phyloP scores from a whole-genome alignment of 345 rosid species.

The Pistacia integerrima region DNA sequence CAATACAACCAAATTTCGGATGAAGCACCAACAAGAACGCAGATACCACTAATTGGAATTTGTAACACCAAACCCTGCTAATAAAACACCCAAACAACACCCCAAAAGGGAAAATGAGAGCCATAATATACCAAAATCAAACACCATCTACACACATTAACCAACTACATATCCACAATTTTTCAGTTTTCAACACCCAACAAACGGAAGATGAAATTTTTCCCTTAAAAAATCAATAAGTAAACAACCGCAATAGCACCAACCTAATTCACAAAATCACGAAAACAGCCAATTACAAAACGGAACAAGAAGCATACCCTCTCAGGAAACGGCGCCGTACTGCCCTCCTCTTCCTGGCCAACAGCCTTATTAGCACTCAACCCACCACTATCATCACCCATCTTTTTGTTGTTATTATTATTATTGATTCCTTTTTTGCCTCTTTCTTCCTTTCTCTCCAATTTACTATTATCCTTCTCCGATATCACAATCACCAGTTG shows the following conservation, averaged over 20 bases:
- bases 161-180: background rate
- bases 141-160: background rate
- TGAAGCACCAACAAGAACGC: background rate
- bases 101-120: background rate
- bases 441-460: conserved; percentile 30
- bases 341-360: conserved; percentile 89
- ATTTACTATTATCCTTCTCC: conserved; percentile 35
- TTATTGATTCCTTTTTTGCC: conserved; percentile 33
- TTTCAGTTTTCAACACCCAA: background rate
- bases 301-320: conserved; percentile 43
- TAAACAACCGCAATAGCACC: background rate
- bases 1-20: background rate
- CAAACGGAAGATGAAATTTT: background rate
- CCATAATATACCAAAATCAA: background rate
- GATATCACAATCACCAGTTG: conserved; percentile 37
- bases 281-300: background rate
- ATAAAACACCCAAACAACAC: background rate
- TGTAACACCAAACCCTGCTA: background rate
- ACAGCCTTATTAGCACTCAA: conserved; percentile 73
- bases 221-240: background rate
- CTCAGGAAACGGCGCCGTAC: conserved; percentile 87
- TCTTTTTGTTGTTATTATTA: conserved; percentile 33
- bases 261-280: background rate
- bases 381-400: conserved; percentile 77
- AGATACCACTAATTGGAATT: background rate